Evolutionary conservation across 257 asterid genomes (phyloP), one percentile per base, ranked within the genome.

Genomic region (Ehretia macrophylla): DNA sequence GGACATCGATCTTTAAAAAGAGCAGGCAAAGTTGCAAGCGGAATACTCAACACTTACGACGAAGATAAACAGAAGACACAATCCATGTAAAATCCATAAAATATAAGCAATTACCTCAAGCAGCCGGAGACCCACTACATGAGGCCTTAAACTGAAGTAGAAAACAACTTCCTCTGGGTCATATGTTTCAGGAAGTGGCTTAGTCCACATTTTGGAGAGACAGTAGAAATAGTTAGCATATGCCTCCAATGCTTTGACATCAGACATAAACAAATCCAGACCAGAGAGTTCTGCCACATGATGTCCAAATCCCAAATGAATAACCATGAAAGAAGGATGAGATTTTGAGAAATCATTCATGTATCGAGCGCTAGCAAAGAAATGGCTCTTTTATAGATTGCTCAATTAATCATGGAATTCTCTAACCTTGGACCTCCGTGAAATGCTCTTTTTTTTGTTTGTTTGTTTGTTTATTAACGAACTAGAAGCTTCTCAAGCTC

Each of bases 131-230:
- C 79, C 83, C 68, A 88, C 94, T 39, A 92, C 70, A 68, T 92
- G 99, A 42, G 99, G 99, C 81, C 97, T 80, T 86, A 86, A 73
- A 63, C 68, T 70, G 79, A 92, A 92, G 75, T 88, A 92, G 56
- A 76, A 83, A 8, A 81, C 72, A 59, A 88, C 86, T 74, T 69
- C 71, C 60, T 88, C 75, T 6, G 87, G 86, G 68, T 92, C 91
- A 67, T 88, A 92, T 40, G 68, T 68, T 70, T 92, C 96, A 51
- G 99, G 96, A 65, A 92, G 90, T 59, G 99, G 96, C 81, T 80
- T 86, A 40, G 93, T 78, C 94, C 93, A 88, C 89, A 80, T 83
- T 82, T 80, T 77, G 38, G 87, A 71, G 59, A 78, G 77, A 77
- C 67, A 71, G 77, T 88, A 86, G 68, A 77, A 62, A 72, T 92